Conservation (phyloP, 2,329 filamentous ascomycete genomes). For the Microdochium bolleyi region DNA sequence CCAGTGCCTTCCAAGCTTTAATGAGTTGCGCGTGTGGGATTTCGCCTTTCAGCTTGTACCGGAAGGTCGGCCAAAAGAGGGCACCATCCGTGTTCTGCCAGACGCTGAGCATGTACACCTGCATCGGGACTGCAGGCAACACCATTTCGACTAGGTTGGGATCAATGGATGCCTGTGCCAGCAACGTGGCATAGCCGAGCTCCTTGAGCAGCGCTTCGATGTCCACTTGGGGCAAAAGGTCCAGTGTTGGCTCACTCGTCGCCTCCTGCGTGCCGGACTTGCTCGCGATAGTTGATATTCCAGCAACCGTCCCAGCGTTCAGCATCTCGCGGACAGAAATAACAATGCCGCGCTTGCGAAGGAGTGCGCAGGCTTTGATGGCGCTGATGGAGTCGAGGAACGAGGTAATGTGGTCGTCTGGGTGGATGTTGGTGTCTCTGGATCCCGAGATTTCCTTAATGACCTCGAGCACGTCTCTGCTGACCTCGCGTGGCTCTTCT, state of each 20-base stretch:
- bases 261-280: background rate
- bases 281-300: background rate
- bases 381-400: conserved; percentile 89
- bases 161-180: conserved; percentile 31
- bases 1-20: conserved; percentile 53
- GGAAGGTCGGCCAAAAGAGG: conserved; percentile 70
- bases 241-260: background rate
- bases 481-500: conserved; percentile 23
- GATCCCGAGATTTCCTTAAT: conserved; percentile 54
- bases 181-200: conserved; percentile 28
- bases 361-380: conserved; percentile 69
- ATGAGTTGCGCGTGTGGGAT: conserved; percentile 33
- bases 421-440: conserved; percentile 43
- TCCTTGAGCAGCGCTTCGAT: conserved; percentile 18
- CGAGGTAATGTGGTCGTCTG: conserved; percentile 25
- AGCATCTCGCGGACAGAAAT: conserved; percentile 67
- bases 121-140: conserved; percentile 67
- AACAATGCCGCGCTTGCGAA: conserved; percentile 55
- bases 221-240: background rate
- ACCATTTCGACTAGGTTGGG: conserved; percentile 41
- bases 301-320: conserved; percentile 42
- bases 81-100: conserved; percentile 62
- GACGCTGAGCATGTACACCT: conserved; percentile 70
- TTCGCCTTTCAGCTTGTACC: conserved; percentile 40
- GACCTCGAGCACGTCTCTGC: conserved; percentile 33